Percentiles rank a stretch among this genome's conserved stretches.
Conservation (phyloP, 2,329 filamentous ascomycete species). For the Setomelanomma holmii region DNA sequence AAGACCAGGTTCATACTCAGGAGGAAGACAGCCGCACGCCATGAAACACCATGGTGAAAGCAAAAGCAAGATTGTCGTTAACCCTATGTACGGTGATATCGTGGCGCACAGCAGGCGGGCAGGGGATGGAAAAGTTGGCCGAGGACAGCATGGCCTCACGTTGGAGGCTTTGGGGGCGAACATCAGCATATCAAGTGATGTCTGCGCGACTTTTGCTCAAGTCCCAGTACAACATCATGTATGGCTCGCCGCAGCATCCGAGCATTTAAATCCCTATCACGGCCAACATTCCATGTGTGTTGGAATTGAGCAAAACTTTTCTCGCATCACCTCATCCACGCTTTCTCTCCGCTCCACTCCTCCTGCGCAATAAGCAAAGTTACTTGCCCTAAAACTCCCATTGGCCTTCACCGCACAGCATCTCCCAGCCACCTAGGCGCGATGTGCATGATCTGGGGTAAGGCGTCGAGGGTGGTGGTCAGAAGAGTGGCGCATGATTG, state of each 20-base stretch:
- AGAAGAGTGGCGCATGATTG: constrained; percentile 15
- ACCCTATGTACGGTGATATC: not conserved
- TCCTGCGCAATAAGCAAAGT: constrained; percentile 3
- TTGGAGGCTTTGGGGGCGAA: constrained; percentile 1
- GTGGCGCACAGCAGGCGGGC: not conserved
- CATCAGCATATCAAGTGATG: too few species aligned
- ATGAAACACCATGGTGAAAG: not conserved
- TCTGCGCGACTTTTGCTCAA: not conserved
- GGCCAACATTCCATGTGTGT: not conserved
- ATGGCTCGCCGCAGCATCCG: too few species aligned
- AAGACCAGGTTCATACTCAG: not conserved
- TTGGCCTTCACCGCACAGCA: constrained; percentile 1
- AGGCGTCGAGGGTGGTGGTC: constrained; percentile 9
- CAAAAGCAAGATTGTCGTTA: not conserved
- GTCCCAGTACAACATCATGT: too few species aligned
- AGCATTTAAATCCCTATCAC: not conserved
- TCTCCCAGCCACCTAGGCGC: not conserved
- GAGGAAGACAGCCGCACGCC: not conserved
- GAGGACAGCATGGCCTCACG: not conserved
- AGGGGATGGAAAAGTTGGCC: constrained; percentile 1
- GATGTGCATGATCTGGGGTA: constrained; percentile 30
- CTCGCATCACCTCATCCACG: not conserved
- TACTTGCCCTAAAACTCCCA: not conserved
- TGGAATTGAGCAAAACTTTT: not conserved
- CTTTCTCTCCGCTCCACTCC: constrained; percentile 3